Conservation (phyloP, 2,329 filamentous ascomycete genomes). For the Trichophyton rubrum region DNA sequence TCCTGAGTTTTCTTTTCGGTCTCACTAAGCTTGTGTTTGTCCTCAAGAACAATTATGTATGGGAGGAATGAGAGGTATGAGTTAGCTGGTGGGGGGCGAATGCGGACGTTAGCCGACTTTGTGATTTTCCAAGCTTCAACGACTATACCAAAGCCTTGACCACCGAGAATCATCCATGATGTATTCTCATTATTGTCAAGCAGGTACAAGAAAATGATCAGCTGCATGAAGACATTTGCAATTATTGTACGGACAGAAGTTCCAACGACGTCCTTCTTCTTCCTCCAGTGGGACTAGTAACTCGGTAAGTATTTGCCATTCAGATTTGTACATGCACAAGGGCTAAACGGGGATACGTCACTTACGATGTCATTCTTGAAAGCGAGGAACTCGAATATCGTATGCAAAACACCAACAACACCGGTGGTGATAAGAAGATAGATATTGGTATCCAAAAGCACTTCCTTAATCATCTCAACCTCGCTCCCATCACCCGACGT, state of each 20-base stretch:
- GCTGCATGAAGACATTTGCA: conserved; percentile 95
- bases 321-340: background rate
- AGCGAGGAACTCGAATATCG: conserved; percentile 87
- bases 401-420: conserved; percentile 75
- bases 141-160: conserved; percentile 72
- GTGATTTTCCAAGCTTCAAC: conserved; percentile 91
- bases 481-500: conserved; percentile 74
- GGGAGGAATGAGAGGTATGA: conserved; percentile 64
- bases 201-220: conserved; percentile 89
- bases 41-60: conserved; percentile 74
- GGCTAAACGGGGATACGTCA: conserved; percentile 1
- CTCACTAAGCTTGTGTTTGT: conserved; percentile 91
- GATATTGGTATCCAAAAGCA: conserved; percentile 85
- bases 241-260: conserved; percentile 93
- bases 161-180: conserved; percentile 96
- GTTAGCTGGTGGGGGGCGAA: conserved; percentile 55
- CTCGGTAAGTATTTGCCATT: background rate
- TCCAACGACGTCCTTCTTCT: conserved; percentile 98
- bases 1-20: conserved; percentile 97
- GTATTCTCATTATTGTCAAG: conserved; percentile 96
- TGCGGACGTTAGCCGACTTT: conserved; percentile 77
- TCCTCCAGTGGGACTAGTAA: conserved; percentile 68
- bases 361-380: conserved; percentile 87
- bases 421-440: conserved; percentile 77
- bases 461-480: conserved; percentile 94